Evolutionary conservation across 108 stramenopile genomes (phyloP).

Genomic region (Fragilaria radians): DNA sequence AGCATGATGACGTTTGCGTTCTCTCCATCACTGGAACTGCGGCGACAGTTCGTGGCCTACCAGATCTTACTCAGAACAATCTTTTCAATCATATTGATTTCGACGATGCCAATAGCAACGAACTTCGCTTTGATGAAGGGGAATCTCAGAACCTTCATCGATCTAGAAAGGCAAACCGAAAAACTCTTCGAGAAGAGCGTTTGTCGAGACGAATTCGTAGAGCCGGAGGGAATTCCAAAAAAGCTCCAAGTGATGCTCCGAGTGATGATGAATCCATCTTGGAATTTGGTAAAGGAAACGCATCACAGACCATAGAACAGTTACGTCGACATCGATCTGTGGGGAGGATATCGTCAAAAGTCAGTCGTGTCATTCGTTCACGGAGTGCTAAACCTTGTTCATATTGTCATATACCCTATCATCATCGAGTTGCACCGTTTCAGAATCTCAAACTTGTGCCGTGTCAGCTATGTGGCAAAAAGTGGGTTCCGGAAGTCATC

Average conservation of each 20-base stretch:
- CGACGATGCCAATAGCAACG: constrained; percentile 23
- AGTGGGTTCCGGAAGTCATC: constrained; percentile 93
- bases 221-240: too few relatives aligned
- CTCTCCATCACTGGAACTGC: constrained; percentile 94
- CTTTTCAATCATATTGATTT: constrained; percentile 42
- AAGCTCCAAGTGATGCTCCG: too few relatives aligned
- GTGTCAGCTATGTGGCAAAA: constrained; percentile 87
- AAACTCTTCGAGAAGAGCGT: too few relatives aligned
- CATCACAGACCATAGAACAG: too few relatives aligned
- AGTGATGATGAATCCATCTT: too few relatives aligned
- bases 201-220: too few relatives aligned
- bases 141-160: constrained; percentile 28
- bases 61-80: constrained; percentile 50
- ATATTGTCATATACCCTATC: constrained; percentile 95
- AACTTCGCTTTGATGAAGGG: constrained; percentile 28
- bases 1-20: constrained; percentile 94
- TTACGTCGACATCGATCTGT: too few relatives aligned
- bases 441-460: constrained; percentile 94
- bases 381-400: constrained; percentile 78
- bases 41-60: constrained; percentile 75
- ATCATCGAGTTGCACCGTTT: constrained; percentile 90
- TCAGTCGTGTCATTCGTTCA: constrained; percentile 48
- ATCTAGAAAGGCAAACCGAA: too few relatives aligned
- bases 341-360: too few relatives aligned
- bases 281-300: too few relatives aligned